Conservation (phyloP, 768 basidiomycete species). For the Austroboletus eburneus region DNA sequence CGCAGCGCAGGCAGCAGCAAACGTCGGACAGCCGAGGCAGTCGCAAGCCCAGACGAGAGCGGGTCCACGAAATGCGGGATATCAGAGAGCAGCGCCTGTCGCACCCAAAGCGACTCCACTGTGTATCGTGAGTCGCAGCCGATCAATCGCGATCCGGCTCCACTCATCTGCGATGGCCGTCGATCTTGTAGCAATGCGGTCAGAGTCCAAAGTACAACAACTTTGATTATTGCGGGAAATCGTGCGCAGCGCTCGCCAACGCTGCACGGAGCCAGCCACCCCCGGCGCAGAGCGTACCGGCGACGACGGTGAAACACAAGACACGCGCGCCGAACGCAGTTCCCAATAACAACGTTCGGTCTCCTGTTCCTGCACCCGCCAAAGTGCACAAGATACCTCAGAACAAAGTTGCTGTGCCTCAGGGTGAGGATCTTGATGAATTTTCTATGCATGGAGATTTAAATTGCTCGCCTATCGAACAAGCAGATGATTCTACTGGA, state of each 20-base stretch:
- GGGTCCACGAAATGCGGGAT: slow-evolving; percentile 8
- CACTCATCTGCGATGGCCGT: slow-evolving; percentile 19
- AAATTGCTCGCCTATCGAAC: slow-evolving; percentile 6
- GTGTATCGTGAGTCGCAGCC: slow-evolving; percentile 27
- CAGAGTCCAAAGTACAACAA: slow-evolving; percentile 58
- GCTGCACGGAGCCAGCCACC: slow-evolving; percentile 19
- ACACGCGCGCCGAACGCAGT: slow-evolving; percentile 8
- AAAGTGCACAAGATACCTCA: slow-evolving; percentile 16
- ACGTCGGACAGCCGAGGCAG: slow-evolving; percentile 10
- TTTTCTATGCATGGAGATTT: slow-evolving; percentile 7
- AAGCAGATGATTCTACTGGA: slow-evolving; percentile 22
- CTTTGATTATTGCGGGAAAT: slow-evolving; percentile 63
- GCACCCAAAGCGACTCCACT: slow-evolving; percentile 20
- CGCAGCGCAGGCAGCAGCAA: slow-evolving; percentile 37
- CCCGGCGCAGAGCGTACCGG: slow-evolving; percentile 7
- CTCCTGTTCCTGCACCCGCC: slow-evolving; percentile 1
- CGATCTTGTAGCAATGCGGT: slow-evolving; percentile 42
- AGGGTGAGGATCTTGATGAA: slow-evolving; percentile 19
- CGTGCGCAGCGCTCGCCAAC: slow-evolving; percentile 51
- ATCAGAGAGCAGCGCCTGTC: slow-evolving; percentile 11
- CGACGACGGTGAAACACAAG: slow-evolving; percentile 22
- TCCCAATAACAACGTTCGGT: slow-evolving; percentile 1
- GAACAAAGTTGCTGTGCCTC: slow-evolving; percentile 8
- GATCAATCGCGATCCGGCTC: slow-evolving; percentile 27
- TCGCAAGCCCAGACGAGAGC: slow-evolving; percentile 12